phyloP scores from a whole-genome alignment of 2,329 filamentous ascomycete species.

The Ceratocystis albifundus region DNA sequence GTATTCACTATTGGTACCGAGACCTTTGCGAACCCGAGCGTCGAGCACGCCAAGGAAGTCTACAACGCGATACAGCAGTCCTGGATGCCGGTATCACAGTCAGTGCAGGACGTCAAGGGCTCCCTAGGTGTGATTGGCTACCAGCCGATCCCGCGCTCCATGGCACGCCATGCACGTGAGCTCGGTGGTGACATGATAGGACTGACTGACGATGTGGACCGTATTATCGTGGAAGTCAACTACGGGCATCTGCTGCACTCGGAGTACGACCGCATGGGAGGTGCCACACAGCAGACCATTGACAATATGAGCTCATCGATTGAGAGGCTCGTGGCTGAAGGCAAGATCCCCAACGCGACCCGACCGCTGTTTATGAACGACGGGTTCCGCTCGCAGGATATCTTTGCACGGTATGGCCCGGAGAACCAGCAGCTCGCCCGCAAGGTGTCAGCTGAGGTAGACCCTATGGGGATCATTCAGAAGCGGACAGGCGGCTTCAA shows the following conservation, averaged over 20 bases:
- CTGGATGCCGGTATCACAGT: constrained; percentile 29
- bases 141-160: constrained; percentile 34
- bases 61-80: constrained; percentile 29
- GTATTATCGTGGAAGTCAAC: constrained; percentile 25
- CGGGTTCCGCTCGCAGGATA: constrained; percentile 32
- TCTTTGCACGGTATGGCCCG: constrained; percentile 32
- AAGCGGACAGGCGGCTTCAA: constrained; percentile 29
- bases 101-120: constrained; percentile 11
- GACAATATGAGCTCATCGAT: constrained; percentile 24
- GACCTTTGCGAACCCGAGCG: constrained; percentile 29
- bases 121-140: constrained; percentile 28
- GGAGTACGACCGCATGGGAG: constrained; percentile 24
- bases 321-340: constrained; percentile 21
- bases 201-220: constrained; percentile 27
- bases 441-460: constrained; percentile 29
- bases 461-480: constrained; percentile 30
- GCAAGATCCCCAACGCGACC: constrained; percentile 11
- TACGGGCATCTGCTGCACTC: constrained; percentile 25
- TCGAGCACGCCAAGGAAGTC: constrained; percentile 28
- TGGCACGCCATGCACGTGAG: constrained; percentile 30
- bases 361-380: constrained; percentile 36
- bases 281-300: constrained; percentile 24
- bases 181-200: constrained; percentile 34
- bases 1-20: constrained; percentile 34
- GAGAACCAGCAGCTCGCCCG: constrained; percentile 31